Percentiles rank a stretch among this genome's conserved stretches.
phyloP scores from a whole-genome alignment of 139 green algal species.

The Chlamydomonas urium region DNA sequence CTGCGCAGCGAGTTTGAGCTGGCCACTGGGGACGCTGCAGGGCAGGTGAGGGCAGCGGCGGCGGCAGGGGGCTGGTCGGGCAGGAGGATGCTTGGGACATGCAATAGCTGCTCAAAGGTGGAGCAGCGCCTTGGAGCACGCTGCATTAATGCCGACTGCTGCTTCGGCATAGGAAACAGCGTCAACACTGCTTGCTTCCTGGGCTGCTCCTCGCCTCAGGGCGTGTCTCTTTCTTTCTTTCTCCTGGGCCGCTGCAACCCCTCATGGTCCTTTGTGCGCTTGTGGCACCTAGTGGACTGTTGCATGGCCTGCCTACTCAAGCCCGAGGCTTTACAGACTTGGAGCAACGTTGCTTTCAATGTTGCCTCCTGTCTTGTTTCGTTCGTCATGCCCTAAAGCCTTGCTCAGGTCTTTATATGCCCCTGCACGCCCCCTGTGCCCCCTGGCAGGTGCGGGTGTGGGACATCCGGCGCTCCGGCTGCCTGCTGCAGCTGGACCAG shows the following conservation, averaged over 20 bases:
- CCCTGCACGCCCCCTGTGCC: constrained; percentile 25
- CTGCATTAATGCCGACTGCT: too few species aligned
- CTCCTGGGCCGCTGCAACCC: background rate
- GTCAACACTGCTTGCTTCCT: too few species aligned
- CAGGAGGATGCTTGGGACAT: background rate
- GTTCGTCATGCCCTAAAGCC: too few species aligned
- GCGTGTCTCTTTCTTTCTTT: background rate
- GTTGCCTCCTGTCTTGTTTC: too few species aligned
- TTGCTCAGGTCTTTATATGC: background rate
- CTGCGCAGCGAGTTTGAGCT: constrained; percentile 63
- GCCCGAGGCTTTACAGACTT: too few species aligned
- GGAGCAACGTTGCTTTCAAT: too few species aligned
- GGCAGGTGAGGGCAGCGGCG: constrained; percentile 23
- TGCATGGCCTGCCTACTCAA: too few species aligned
- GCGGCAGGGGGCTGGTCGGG: background rate
- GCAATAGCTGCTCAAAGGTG: too few species aligned
- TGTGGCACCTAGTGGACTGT: too few species aligned
- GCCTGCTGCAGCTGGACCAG: constrained; percentile 58
- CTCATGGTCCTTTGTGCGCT: too few species aligned
- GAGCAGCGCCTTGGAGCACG: too few species aligned
- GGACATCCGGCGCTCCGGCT: constrained; percentile 68
- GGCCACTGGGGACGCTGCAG: constrained; percentile 51
- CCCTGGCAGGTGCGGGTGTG: constrained; percentile 69
- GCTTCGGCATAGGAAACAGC: too few species aligned
- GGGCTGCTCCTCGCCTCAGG: background rate